Percentiles rank a stretch among this genome's conserved stretches.
These are phyloP conservation scores for Vaccinium macrocarpon DNA, from an alignment of 148 eudicot species.

Conservation along the genomic window DNA sequence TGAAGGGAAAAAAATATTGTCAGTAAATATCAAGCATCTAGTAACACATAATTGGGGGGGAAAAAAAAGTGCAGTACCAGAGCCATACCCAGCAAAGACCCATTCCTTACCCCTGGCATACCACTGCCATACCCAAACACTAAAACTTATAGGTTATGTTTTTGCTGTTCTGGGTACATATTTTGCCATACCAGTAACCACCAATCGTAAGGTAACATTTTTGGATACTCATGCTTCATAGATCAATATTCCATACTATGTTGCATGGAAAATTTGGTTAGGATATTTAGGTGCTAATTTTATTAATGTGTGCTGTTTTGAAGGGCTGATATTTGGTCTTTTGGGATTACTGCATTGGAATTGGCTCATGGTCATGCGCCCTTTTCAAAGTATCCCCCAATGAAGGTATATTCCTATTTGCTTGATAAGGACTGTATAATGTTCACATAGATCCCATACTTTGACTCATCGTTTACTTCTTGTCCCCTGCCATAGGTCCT, in stretches of 20 bases:
- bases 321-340: constrained; percentile 99
- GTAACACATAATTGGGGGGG: not conserved
- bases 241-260: not conserved
- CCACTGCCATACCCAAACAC: not conserved
- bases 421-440: not conserved
- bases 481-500: constrained; percentile 55
- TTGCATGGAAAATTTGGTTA: not conserved
- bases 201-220: not conserved
- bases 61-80: not conserved
- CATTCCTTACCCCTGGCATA: not conserved
- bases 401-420: constrained; percentile 59
- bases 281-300: not conserved
- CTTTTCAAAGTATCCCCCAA: constrained; percentile 97
- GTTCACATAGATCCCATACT: not conserved
- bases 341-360: constrained; percentile 98
- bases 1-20: not conserved
- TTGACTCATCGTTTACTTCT: not conserved
- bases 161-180: not conserved
- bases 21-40: not conserved
- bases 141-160: not conserved
- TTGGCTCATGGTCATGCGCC: constrained; percentile 99
- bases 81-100: not conserved
- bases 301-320: not conserved
- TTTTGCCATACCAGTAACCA: not conserved
- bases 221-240: not conserved